Conservation (phyloP, 2,329 filamentous ascomycete genomes). For the Fonsecaea erecta region DNA sequence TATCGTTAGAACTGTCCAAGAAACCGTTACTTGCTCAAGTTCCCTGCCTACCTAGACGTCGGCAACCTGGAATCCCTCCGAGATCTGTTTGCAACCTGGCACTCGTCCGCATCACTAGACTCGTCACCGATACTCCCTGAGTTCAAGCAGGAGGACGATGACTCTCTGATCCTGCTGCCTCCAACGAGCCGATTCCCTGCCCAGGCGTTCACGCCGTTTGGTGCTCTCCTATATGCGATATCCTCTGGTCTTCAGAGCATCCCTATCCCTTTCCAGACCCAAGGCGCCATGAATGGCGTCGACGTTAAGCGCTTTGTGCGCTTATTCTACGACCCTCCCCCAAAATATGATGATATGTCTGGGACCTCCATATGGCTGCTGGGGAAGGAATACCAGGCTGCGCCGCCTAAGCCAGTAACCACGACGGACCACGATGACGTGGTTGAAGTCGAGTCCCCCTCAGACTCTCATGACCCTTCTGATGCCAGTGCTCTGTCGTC, state of each 20-base stretch:
- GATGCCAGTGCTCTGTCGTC: constrained; percentile 31
- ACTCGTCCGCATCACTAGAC: constrained; percentile 18
- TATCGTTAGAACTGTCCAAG: background rate
- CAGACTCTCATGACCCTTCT: constrained; percentile 37
- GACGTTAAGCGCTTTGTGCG: constrained; percentile 85
- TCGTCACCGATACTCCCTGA: constrained; percentile 5
- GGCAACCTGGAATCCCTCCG: constrained; percentile 30
- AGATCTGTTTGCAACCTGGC: constrained; percentile 28
- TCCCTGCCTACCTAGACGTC: background rate
- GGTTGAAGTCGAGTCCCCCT: constrained; percentile 39
- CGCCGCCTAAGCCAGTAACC: constrained; percentile 36
- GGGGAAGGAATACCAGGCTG: constrained; percentile 60
- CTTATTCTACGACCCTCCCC: constrained; percentile 90
- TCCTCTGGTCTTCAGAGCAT: constrained; percentile 30
- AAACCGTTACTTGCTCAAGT: background rate
- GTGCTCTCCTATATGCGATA: constrained; percentile 30
- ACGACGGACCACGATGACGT: constrained; percentile 39
- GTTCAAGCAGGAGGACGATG: constrained; percentile 14
- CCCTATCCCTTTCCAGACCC: constrained; percentile 21
- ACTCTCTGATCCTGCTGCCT: constrained; percentile 1
- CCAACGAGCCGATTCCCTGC: background rate
- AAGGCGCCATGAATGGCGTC: constrained; percentile 63
- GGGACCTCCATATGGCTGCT: constrained; percentile 84
- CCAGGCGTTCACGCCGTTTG: constrained; percentile 17
- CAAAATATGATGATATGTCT: constrained; percentile 72